Evolutionary conservation across 2,329 filamentous ascomycete genomes (phyloP).

Genomic region (Herpotrichia juniperi): DNA sequence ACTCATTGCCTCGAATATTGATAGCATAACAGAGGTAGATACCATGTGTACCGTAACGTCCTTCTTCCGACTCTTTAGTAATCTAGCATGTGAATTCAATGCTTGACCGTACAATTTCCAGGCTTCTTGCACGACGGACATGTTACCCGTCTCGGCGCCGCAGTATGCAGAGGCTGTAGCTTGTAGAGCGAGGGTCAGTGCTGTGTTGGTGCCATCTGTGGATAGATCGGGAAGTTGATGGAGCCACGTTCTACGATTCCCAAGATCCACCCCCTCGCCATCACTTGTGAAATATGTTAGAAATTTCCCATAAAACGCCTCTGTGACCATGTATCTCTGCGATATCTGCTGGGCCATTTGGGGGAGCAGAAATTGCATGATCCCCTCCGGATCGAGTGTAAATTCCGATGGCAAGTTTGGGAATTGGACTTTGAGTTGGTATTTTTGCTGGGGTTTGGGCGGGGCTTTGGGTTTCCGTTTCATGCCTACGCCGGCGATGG

Average conservation of each 20-base stretch:
- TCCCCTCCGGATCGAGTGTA: too few relatives aligned
- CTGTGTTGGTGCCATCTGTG: constrained; percentile 28
- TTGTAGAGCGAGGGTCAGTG: constrained; percentile 30
- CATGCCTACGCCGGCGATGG: constrained; percentile 4
- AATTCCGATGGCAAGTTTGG: too few relatives aligned
- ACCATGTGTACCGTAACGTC: constrained; percentile 37
- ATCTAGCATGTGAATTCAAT: constrained; percentile 22
- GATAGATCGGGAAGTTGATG: constrained; percentile 29
- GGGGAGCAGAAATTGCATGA: background rate
- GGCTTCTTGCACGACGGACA: constrained; percentile 24
- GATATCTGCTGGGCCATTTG: constrained; percentile 15
- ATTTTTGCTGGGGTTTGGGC: constrained; percentile 6
- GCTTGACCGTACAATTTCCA: constrained; percentile 34
- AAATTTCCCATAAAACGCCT: constrained; percentile 36
- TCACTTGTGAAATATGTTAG: constrained; percentile 31
- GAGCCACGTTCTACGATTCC: constrained; percentile 35
- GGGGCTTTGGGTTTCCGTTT: constrained; percentile 17
- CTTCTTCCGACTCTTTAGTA: constrained; percentile 16
- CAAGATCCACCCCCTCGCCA: constrained; percentile 29
- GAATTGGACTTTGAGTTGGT: too few relatives aligned
- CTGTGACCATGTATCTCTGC: constrained; percentile 22
- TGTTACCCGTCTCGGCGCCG: constrained; percentile 26
- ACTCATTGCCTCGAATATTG: constrained; percentile 40
- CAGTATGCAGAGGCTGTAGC: constrained; percentile 37
- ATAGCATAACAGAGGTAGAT: constrained; percentile 37